These are phyloP conservation scores for Saccharomyces mikatae DNA, from an alignment of 805 yeast genomes.

Conservation along the genomic window DNA sequence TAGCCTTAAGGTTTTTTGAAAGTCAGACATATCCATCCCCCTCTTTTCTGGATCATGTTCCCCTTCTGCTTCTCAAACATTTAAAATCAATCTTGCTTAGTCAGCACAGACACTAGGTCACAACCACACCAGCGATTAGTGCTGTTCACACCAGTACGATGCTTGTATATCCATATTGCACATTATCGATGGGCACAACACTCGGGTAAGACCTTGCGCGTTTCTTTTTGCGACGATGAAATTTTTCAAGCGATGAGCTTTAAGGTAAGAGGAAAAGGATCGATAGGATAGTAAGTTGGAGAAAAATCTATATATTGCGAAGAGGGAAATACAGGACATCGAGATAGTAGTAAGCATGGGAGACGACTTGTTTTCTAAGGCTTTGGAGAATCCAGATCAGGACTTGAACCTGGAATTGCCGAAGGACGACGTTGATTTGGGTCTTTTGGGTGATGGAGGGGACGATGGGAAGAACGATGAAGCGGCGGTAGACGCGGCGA, in stretches of 20 bases:
- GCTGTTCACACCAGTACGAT: background rate
- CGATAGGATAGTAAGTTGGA: background rate
- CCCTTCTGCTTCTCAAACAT: background rate
- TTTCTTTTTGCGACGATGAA: background rate
- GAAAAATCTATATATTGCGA: background rate
- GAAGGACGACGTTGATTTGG: constrained; percentile 17
- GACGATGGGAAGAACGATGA: background rate
- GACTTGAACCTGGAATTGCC: constrained; percentile 3
- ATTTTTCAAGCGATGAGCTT: constrained; percentile 11
- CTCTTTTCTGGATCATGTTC: too few species aligned
- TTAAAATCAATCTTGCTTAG: background rate
- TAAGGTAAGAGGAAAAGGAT: background rate
- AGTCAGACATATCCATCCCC: too few species aligned
- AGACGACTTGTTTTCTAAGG: constrained; percentile 18
- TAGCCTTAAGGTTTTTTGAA: background rate
- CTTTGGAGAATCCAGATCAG: constrained; percentile 13
- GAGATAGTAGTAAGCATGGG: constrained; percentile 3
- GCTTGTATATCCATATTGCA: background rate
- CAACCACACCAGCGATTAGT: background rate
- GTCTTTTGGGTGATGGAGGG: constrained; percentile 9
- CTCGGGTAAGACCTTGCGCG: background rate
- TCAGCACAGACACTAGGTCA: background rate
- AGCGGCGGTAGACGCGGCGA: background rate
- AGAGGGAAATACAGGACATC: background rate
- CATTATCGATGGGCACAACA: background rate